Evolutionary conservation across 225 moss, liverwort and hornwort genomes (phyloP), one percentile per base, ranked within the genome.

Genomic region (Asterella californica): DNA sequence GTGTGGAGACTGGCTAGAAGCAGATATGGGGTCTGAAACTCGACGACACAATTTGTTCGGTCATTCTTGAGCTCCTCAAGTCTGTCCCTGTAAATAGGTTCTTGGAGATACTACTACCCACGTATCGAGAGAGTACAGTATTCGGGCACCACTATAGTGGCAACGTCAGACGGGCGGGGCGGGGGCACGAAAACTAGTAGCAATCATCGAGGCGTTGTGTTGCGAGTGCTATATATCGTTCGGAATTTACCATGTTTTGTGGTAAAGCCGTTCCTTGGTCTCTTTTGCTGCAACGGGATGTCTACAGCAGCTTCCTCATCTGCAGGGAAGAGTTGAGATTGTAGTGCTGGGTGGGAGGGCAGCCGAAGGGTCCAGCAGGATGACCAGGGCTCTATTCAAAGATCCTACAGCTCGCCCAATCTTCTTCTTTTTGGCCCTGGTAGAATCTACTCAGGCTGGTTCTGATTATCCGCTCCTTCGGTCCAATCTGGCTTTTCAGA

Each of bases 261-360:
- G 70, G 70, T 36, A 45, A 38, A 37, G 70, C 38, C 37, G 37
- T 36, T 45, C 36, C 70, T 36, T 18, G 37, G 38, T 70, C 70
- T 37, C 38, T 36, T 70, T 70, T 70, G 21, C 21, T 38, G 70
- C 70, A 70, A 70, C 70, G 70, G 37, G 38, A 70, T 70, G 70
- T 70, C 38, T 15, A 70, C 38, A 70, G 70, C 70, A 70, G 38
- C 70, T 70, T 70, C 70, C 70, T 70, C 42, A 3, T 42, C 37
- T 42, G 70, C 36, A 70, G 70, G 68, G 37, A 42, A 70, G 70
- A 70, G 66, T 66, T 4, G 70, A 70, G 17, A 70, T 38, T 42
- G 70, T 70, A 70, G 21, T 37, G 70, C 36, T 7, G 34, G 36
- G 18, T 70, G 70, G 70, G 66, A 38, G 37, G 70, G 70, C 70